phyloP scores from a whole-genome alignment of 371 early-diverging fungal genomes.

The Thermomucor indicae-seudaticae region DNA sequence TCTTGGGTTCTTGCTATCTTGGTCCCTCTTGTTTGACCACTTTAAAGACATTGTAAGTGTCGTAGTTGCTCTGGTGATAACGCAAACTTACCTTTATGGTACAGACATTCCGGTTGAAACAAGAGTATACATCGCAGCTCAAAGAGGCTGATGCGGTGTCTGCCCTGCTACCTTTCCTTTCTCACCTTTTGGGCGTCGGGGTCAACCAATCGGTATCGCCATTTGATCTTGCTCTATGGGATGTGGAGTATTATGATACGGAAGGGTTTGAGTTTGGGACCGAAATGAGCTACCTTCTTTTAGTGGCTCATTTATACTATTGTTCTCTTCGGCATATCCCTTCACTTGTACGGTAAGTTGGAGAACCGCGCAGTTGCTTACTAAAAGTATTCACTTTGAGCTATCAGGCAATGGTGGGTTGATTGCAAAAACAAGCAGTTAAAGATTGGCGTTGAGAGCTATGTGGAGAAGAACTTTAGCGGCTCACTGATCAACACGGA shows the following conservation, averaged over 20 bases:
- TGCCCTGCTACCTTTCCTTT: constrained; percentile 56
- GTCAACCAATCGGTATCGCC: constrained; percentile 33
- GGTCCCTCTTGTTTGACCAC: constrained; percentile 74
- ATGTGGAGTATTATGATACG: constrained; percentile 59
- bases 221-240: constrained; percentile 75
- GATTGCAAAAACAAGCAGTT: too few species aligned
- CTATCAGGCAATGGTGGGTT: neutral
- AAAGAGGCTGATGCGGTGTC: constrained; percentile 52
- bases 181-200: constrained; percentile 63
- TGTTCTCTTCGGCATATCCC: constrained; percentile 62
- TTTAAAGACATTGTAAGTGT: constrained; percentile 75
- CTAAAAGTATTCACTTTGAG: neutral
- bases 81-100: constrained; percentile 1
- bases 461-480: constrained; percentile 70
- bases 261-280: constrained; percentile 53
- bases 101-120: constrained; percentile 75
- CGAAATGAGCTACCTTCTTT: constrained; percentile 58
- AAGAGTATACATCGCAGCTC: constrained; percentile 59
- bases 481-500: constrained; percentile 67
- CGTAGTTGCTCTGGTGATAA: neutral
- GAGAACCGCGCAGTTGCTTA: neutral
- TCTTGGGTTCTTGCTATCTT: constrained; percentile 67
- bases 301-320: constrained; percentile 75
- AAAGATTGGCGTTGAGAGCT: constrained; percentile 45
- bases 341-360: constrained; percentile 60